Base-by-base conservation (phyloP, 2,329 filamentous ascomycete genomes). In the Pestalotiopsis sp. region DNA sequence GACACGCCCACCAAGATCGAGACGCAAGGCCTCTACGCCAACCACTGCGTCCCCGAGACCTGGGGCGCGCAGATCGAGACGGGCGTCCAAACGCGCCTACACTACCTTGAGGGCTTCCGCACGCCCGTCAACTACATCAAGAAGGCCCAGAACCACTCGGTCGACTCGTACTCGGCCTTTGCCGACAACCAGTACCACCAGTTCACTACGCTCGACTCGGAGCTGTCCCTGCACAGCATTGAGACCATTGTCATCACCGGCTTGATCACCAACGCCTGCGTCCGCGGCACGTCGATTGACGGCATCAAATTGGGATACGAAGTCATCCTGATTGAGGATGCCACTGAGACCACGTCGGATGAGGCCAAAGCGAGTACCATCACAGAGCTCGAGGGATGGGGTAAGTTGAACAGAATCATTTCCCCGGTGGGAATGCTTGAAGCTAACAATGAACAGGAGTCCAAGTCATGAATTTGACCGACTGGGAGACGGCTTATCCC, bases 171-270 rank as follows among this genome's bases (percentile, higher is more conserved):
- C 65, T 73, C 72, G 11, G 72, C 72, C 0, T 73, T 73, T 45
- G 72, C 70, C 12, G 72, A 73, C 27, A 73, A 73, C 59, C 72
- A 73, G 56, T 72, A 73, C 40, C 72, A 73, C 59, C 69, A 70
- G 4, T 73, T 73, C 56, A 73, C 72, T 17, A 73, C 72, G 4
- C 67, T 73, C 38, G 68, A 73, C 38, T 69, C 70, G 4, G 72
- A 73, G 62, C 49, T 73, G 3, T 14, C 60, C 4, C 25, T 73
- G n/a, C 72, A 73, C 61, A 56, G 70, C 49, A 72, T 73, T 31
- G 70, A 71, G 56, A 73, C 70, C 2, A 60, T 73, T n/a, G 38
- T 73, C 1, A 65, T 73, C 20, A 71, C 72, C 17, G 72, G 72
- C 1, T 61, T 73, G 6, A n/a, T 72, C 4, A 73, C 72, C 12